Conservation (phyloP, 176 grass and related monocot species). For the Cymbopogon citratus region DNA sequence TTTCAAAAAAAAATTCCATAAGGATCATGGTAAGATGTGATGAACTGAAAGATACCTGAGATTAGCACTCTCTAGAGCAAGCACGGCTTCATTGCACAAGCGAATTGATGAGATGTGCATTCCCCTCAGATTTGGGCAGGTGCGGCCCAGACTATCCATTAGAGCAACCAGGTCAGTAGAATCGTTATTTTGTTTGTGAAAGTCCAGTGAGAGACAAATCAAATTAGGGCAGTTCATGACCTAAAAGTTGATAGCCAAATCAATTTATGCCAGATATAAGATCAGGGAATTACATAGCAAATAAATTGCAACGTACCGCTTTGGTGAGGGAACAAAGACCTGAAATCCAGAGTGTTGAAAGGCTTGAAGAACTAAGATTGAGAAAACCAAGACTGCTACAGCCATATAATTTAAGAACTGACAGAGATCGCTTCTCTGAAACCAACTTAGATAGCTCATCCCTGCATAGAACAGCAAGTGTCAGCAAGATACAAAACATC, state of each 20-base stretch:
- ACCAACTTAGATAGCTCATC: slow-evolving; percentile 70
- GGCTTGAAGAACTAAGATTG: slow-evolving; percentile 63
- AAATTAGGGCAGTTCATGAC: slow-evolving; percentile 84
- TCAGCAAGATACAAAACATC: background rate
- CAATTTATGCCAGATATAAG: slow-evolving; percentile 13
- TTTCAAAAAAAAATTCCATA: background rate
- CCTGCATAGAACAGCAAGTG: slow-evolving; percentile 28
- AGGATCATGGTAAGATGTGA: background rate
- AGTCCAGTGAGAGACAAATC: slow-evolving; percentile 64
- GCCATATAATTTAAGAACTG: slow-evolving; percentile 63
- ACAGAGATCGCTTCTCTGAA: slow-evolving; percentile 56
- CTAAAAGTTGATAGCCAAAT: slow-evolving; percentile 32
- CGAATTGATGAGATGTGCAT: slow-evolving; percentile 62
- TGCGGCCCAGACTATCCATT: slow-evolving; percentile 63
- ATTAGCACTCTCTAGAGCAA: slow-evolving; percentile 69
- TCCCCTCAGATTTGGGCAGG: slow-evolving; percentile 67
- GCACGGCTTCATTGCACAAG: slow-evolving; percentile 71
- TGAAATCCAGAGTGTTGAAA: slow-evolving; percentile 65
- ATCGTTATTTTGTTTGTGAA: slow-evolving; percentile 61
- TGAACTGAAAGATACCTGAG: slow-evolving; percentile 49
- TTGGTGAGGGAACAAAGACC: slow-evolving; percentile 65
- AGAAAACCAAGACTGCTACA: slow-evolving; percentile 67
- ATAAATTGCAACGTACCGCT: slow-evolving; percentile 41
- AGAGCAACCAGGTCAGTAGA: slow-evolving; percentile 65
- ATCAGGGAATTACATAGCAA: background rate